phyloP scores from a whole-genome alignment of 2,329 filamentous ascomycete genomes.

The Aspergillus felis region DNA sequence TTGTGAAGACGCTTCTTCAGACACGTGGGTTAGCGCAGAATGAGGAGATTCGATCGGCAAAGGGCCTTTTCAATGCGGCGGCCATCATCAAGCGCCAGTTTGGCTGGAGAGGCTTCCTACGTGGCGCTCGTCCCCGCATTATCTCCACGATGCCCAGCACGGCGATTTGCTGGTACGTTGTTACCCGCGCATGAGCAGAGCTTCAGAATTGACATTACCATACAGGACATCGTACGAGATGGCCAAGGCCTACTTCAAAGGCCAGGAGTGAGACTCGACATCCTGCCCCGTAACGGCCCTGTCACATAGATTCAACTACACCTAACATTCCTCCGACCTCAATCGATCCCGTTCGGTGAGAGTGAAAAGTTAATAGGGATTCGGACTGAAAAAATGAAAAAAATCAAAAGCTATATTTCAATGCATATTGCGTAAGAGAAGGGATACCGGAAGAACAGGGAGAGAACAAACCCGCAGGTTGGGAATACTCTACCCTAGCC shows the following conservation, averaged over 20 bases:
- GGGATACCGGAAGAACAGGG: background rate
- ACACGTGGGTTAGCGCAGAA: conserved; percentile 83
- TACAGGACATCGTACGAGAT: conserved; percentile 62
- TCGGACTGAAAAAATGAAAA: background rate
- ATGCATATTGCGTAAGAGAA: background rate
- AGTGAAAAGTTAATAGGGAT: background rate
- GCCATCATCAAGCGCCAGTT: conserved; percentile 78
- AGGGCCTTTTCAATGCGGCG: conserved; percentile 74
- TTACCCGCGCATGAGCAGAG: background rate
- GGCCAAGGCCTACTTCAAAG: conserved; percentile 64
- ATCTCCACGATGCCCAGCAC: conserved; percentile 98
- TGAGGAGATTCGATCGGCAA: conserved; percentile 77
- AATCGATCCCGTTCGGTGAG: background rate
- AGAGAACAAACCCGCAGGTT: background rate
- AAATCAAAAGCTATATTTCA: background rate
- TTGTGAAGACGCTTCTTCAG: conserved; percentile 96
- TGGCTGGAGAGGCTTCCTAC: conserved; percentile 83
- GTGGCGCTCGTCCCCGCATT: conserved; percentile 83
- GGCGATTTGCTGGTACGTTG: conserved; percentile 89
- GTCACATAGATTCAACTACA: conserved; percentile 10
- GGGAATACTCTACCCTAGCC: background rate
- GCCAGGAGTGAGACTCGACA: conserved; percentile 20
- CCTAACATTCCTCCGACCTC: background rate
- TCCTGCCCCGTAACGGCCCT: conserved; percentile 3
- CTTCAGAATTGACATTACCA: conserved; percentile 6